Conservation (phyloP, 192 early-diverging fungal genomes). For the Phlyctochytrium bullatum region DNA sequence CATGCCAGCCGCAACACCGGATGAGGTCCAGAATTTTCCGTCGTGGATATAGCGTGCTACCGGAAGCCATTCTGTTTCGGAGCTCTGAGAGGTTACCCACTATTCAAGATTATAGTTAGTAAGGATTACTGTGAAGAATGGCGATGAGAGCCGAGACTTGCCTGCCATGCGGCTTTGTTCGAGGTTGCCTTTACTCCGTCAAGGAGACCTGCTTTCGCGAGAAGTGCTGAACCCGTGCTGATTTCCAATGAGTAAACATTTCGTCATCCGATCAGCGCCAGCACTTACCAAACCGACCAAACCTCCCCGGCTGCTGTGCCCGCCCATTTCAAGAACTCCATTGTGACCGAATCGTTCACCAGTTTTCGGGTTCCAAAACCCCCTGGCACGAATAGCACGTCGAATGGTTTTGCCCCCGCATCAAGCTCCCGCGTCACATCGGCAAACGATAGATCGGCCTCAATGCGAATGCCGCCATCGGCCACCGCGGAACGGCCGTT, state of each 20-base stretch:
- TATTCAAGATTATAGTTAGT: too few species aligned
- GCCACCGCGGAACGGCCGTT: too few species aligned
- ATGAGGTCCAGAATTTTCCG: conserved; percentile 29
- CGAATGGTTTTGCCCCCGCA: too few species aligned
- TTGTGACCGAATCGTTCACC: background rate
- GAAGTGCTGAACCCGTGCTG: conserved; percentile 42
- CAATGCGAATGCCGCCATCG: too few species aligned
- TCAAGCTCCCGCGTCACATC: too few species aligned
- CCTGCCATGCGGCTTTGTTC: conserved; percentile 28
- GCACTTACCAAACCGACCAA: conserved; percentile 36
- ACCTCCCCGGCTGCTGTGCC: conserved; percentile 12
- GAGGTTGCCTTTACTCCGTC: conserved; percentile 44
- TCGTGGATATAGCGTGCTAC: conserved; percentile 53
- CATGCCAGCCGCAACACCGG: background rate
- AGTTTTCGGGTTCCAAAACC: conserved; percentile 4
- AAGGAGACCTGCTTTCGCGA: conserved; percentile 45
- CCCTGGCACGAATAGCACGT: conserved; percentile 18
- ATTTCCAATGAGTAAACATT: too few species aligned
- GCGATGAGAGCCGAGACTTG: too few species aligned
- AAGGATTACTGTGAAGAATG: too few species aligned
- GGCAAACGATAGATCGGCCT: too few species aligned
- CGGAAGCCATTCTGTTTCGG: conserved; percentile 48
- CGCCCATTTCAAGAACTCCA: conserved; percentile 2
- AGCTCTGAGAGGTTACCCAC: conserved; percentile 17
- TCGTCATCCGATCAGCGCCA: background rate